Evolutionary conservation across 2,329 filamentous ascomycete genomes (phyloP), one percentile per base, ranked within the genome.

Genomic region (Xylariomycetidae sp.): DNA sequence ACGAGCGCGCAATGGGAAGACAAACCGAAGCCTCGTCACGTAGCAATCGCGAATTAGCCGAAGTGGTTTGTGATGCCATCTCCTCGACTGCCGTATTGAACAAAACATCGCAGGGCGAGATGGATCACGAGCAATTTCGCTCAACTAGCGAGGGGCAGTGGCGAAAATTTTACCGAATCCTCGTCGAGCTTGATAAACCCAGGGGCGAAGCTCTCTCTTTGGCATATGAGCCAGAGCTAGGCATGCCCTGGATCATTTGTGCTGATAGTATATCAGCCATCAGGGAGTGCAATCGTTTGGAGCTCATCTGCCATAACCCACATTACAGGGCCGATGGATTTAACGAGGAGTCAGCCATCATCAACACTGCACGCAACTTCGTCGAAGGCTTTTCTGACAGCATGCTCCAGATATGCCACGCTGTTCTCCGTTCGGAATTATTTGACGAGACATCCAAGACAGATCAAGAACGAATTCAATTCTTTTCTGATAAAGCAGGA

Each of bases 161-260:
- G 92, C 80, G 85, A 42, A 78, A 85, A 31, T 94, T 94, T 59
- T 95, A 88, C 64, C 80, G 88, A 19, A 72, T 97, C 13, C 72
- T 94, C 13, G 72, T 85, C 10, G 89, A 95, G 55, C 66, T 98
- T 25, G 88, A 97, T 55, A 88, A 85, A 50, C 82, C 87, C 50
- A 75, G 89, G 51, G 83, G 85, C 13, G 89, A 96, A 52, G 82
- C 86, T 1, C 63, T 97, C 27, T 81, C 85, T 2, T 67, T 97
- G 27, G 77, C 81, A 1, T 80, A 86, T 35, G 92, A 97, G 50
- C 59, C 72, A 1, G 70, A 76, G 30, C 71, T 74, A 8, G 80
- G 82, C 31, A 74, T 89, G 64, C 77, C 87, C 2, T 96, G 88
- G 88, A 73, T 94, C 29, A 72, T 94, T 4, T 83, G 88, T 49